phyloP scores from a whole-genome alignment of 352 stramenopile species.

The Aphanomyces astaci region DNA sequence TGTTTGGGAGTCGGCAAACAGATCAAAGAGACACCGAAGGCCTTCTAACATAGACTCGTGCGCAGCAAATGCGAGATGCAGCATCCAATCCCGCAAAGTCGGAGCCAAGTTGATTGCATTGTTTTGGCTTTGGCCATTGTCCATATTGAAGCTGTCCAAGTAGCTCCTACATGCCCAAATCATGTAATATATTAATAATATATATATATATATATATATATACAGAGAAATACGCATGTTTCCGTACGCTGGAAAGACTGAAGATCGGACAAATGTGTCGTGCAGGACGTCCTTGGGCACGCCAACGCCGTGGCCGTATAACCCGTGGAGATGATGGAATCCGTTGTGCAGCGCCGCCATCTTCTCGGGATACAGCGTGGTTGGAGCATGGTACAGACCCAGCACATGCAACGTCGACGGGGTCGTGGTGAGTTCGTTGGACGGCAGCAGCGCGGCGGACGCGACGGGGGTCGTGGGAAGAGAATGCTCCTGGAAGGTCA shows the following conservation, averaged over 20 bases:
- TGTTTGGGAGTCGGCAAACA: slow-evolving; percentile 4
- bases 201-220: no score
- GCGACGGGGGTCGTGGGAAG: not conserved
- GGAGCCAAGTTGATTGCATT: not conserved
- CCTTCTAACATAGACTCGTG: slow-evolving; percentile 7
- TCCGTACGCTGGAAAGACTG: slow-evolving; percentile 1
- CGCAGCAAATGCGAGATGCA: not conserved
- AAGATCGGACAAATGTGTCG: not conserved
- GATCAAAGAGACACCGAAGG: slow-evolving; percentile 4
- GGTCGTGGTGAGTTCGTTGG: not conserved
- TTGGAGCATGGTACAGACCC: not conserved
- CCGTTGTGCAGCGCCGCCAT: not conserved
- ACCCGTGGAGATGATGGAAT: not conserved
- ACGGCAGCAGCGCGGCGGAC: not conserved
- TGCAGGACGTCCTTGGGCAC: not conserved
- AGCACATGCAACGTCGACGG: not conserved
- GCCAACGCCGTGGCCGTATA: not conserved
- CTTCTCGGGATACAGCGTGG: not conserved
- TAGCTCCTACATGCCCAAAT: not conserved
- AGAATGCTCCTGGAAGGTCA: slow-evolving; percentile 1
- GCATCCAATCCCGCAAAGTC: slow-evolving; percentile 10
- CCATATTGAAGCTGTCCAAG: not conserved
- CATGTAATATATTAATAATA: no score
- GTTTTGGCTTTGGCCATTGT: not conserved
- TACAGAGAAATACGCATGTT: no score